Evolutionary conservation across 2,329 filamentous ascomycete genomes (phyloP), one percentile per base, ranked within the genome.

Genomic region (Arthroderma sp.): DNA sequence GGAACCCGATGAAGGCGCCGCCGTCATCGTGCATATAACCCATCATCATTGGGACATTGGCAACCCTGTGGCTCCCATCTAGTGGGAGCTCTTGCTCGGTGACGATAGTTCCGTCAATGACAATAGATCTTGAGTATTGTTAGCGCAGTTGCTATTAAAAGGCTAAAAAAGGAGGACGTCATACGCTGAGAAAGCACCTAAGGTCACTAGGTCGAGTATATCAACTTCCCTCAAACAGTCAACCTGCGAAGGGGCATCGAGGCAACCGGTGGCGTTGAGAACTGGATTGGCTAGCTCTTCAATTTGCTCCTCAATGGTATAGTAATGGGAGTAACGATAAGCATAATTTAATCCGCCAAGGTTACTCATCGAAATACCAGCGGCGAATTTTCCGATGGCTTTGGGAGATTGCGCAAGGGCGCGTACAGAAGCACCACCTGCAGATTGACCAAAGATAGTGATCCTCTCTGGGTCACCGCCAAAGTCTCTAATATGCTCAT

Each of bases 291-390:
- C 73, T 2, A 65, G 68, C 0, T 66, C 60, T 2, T 62, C 53
- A 50, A 71, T 68, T n/a, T 70, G 70, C 45, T 76, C 59, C 5
- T 66, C 58, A 48, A 78, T 68, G 3, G 73, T 75, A 53, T 71
- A 70, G 58, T 77, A 78, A 27, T 67, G 65, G 8, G 70, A 73
- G 56, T 76, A 78, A 0, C 70, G 68, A 0, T 69, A 71, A 9
- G 71, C 73, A 46, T 77, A 77, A 29, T 73, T 36, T 22, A 15
- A 22, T 10, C 40, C 40, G 5, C 42, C 42, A 8, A 44, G 29
- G 30, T 44, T 44, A 11, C 33, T 38, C 42, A 27, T 15, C 15
- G 51, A 49, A 33, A 53, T 40, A 5, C 49, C 52, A 6, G 47
- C 52, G 44, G 51, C 44, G 41, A 48, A 53, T 40, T 52, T 32